phyloP scores from a whole-genome alignment of 2,329 filamentous ascomycete species.

The Trichothecium roseum region DNA sequence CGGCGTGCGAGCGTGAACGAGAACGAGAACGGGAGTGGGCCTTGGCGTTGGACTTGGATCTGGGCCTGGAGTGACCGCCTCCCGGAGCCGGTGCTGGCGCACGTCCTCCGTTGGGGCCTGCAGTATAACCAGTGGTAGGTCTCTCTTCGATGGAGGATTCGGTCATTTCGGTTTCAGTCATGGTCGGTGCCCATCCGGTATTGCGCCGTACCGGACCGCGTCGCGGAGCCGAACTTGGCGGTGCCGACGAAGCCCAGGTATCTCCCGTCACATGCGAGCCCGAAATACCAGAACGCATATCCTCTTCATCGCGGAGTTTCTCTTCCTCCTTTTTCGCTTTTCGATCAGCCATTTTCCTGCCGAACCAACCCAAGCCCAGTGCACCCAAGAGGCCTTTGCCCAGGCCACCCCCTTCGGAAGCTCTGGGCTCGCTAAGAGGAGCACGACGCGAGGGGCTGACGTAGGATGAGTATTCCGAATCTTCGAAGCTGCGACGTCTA shows the following conservation, averaged over 20 bases:
- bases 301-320: constrained; percentile 36
- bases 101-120: constrained; percentile 6
- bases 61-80: neutral
- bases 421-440: constrained; percentile 27
- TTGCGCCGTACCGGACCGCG: constrained; percentile 19
- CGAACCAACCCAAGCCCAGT: constrained; percentile 58
- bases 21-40: constrained; percentile 16
- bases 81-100: neutral
- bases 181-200: constrained; percentile 17
- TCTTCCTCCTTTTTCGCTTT: constrained; percentile 36
- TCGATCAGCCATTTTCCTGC: constrained; percentile 52
- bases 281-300: constrained; percentile 47
- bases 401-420: constrained; percentile 33
- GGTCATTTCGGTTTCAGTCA: constrained; percentile 17
- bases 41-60: constrained; percentile 6
- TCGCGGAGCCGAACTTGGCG: constrained; percentile 26
- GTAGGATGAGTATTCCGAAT: constrained; percentile 50
- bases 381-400: constrained; percentile 49
- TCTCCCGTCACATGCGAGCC: constrained; percentile 62
- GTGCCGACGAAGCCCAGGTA: constrained; percentile 36
- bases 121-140: constrained; percentile 7
- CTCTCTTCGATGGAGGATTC: constrained; percentile 23
- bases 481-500: constrained; percentile 30
- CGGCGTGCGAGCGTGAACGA: constrained; percentile 26
- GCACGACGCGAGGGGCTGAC: constrained; percentile 50